phyloP scores from a whole-genome alignment of 257 asterid genomes.

The Solanum appendiculatum region DNA sequence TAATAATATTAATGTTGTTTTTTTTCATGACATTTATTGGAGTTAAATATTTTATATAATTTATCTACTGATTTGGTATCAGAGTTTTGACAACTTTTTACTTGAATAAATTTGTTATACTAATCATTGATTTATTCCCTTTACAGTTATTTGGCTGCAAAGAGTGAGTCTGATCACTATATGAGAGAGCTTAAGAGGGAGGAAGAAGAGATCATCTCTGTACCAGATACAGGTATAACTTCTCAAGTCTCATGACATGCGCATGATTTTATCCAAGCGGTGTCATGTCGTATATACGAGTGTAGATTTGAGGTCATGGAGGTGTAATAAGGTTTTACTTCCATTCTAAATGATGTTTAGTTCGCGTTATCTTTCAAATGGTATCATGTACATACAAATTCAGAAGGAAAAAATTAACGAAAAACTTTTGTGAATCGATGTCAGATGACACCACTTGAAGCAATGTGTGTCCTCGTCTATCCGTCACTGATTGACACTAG shows the following conservation, averaged over 20 bases:
- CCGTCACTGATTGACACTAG: background rate
- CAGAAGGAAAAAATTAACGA: too few relatives aligned
- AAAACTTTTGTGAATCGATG: background rate
- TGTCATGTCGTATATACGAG: background rate
- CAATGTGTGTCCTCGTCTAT: background rate
- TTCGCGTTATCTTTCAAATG: background rate
- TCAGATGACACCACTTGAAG: background rate
- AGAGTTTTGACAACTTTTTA: background rate
- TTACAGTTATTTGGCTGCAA: conserved; percentile 75
- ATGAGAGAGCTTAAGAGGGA: conserved; percentile 70
- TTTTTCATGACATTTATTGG: background rate
- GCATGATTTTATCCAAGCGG: background rate
- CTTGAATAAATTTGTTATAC: background rate
- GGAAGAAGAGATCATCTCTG: conserved; percentile 67
- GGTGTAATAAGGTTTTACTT: background rate
- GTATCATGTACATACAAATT: background rate
- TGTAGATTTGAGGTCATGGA: background rate
- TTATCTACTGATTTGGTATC: background rate
- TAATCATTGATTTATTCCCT: background rate
- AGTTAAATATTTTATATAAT: background rate
- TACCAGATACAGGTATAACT: conserved; percentile 77
- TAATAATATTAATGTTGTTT: background rate
- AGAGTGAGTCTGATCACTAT: conserved; percentile 94
- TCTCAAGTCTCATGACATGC: background rate
- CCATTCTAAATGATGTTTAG: background rate